phyloP scores from a whole-genome alignment of 768 basidiomycete genomes.

The Thelephora aurantiotincta region DNA sequence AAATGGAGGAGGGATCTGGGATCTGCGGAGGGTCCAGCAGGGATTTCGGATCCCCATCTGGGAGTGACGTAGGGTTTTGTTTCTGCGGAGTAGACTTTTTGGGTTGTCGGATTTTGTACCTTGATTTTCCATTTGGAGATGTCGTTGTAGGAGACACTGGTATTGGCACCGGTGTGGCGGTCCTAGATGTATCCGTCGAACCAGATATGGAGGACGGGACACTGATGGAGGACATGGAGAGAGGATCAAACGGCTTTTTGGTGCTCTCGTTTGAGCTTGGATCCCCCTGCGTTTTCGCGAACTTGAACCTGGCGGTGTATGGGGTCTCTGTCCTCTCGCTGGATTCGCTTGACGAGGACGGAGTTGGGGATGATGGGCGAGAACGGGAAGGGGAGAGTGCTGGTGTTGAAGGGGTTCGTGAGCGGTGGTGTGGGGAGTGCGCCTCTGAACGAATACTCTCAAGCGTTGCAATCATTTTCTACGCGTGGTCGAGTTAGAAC shows the following conservation, averaged over 20 bases:
- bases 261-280: conserved; percentile 7
- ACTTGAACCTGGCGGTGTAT: conserved; percentile 35
- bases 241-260: conserved; percentile 10
- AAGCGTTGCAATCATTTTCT: conserved; percentile 7
- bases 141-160: conserved; percentile 3
- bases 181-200: conserved; percentile 13
- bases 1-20: no score
- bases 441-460: conserved; percentile 14
- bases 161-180: conserved; percentile 12
- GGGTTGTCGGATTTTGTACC: background rate
- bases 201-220: conserved; percentile 11
- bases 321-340: conserved; percentile 63
- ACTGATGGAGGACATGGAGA: conserved; percentile 14
- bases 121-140: background rate
- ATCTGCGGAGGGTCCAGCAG: no score
- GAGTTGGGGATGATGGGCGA: conserved; percentile 12
- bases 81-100: background rate
- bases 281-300: conserved; percentile 14
- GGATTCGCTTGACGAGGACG: conserved; percentile 46
- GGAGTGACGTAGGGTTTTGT: background rate
- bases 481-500: conserved; percentile 2
- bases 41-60: background rate
- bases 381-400: conserved; percentile 38
- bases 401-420: conserved; percentile 9
- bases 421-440: conserved; percentile 21